Conservation (phyloP, 257 asterid species). For the Rehmannia glutinosa region DNA sequence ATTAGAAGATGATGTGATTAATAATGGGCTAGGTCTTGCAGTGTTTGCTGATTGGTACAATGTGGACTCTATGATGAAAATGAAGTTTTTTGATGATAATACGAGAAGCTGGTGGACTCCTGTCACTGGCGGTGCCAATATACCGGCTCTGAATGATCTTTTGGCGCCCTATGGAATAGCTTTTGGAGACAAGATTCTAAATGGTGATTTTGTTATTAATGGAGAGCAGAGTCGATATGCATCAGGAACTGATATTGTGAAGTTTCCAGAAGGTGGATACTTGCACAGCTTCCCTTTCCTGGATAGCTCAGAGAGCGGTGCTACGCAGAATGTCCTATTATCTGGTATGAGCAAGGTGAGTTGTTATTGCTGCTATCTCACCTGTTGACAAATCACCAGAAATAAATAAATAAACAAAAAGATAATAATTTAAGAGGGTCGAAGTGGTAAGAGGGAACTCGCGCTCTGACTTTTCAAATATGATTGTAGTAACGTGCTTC, state of each 20-base stretch:
- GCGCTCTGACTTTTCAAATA: not conserved
- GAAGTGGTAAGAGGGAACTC: conserved; percentile 2
- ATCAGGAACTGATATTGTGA: conserved; percentile 86
- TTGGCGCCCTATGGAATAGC: conserved; percentile 93
- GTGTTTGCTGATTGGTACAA: conserved; percentile 99
- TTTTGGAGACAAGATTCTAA: conserved; percentile 94
- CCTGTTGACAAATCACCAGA: not conserved
- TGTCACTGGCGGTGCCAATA: conserved; percentile 91
- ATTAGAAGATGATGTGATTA: conserved; percentile 72
- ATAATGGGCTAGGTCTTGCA: conserved; percentile 71
- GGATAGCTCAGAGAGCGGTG: conserved; percentile 98
- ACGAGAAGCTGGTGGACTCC: conserved; percentile 99
- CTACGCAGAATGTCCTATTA: conserved; percentile 75
- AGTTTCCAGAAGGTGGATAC: conserved; percentile 92
- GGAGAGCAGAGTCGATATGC: conserved; percentile 96
- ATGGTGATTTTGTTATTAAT: conserved; percentile 87
- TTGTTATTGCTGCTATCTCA: conserved; percentile 12
- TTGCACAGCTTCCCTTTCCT: conserved; percentile 90
- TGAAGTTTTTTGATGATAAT: conserved; percentile 96
- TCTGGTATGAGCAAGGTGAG: conserved; percentile 91
- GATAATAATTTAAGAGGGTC: not conserved
- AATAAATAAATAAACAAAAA: not conserved
- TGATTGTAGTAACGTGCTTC: not conserved
- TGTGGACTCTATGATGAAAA: conserved; percentile 93
- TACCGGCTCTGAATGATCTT: conserved; percentile 95